Evolutionary conservation across 768 basidiomycete species (phyloP).

Genomic region (Gloeopeniophorella convolvens): DNA sequence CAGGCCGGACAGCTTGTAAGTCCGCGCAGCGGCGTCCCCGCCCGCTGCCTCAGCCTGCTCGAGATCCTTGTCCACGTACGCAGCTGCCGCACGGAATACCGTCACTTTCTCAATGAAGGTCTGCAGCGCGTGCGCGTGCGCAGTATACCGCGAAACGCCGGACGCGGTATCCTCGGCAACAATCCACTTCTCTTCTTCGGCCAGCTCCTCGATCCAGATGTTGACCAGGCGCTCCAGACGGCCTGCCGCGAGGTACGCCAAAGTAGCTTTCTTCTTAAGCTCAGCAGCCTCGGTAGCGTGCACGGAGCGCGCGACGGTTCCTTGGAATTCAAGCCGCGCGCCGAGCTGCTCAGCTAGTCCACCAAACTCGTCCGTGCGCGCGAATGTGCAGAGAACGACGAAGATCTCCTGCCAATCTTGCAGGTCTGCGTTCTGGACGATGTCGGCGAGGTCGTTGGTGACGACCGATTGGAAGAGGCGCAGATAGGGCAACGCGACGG

Average conservation of each 20-base stretch:
- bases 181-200: constrained; percentile 69
- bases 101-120: constrained; percentile 96
- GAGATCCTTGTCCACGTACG: constrained; percentile 73
- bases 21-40: constrained; percentile 42
- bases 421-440: constrained; percentile 94
- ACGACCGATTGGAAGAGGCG: constrained; percentile 94
- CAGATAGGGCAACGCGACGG: constrained; percentile 73
- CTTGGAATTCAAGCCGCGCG: constrained; percentile 82
- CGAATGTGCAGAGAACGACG: constrained; percentile 93
- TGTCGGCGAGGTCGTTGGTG: constrained; percentile 83
- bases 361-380: constrained; percentile 75
- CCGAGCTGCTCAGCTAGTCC: constrained; percentile 90
- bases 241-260: constrained; percentile 90
- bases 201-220: constrained; percentile 89
- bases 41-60: constrained; percentile 28
- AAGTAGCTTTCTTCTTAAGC: constrained; percentile 79
- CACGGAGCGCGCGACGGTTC: constrained; percentile 47
- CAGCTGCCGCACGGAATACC: constrained; percentile 83
- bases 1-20: constrained; percentile 76
- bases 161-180: constrained; percentile 34
- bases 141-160: constrained; percentile 59
- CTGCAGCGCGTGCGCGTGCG: constrained; percentile 81
- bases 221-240: constrained; percentile 80
- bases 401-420: constrained; percentile 96
- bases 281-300: constrained; percentile 40